Evolutionary conservation across 2,329 filamentous ascomycete genomes (phyloP), one percentile per base, ranked within the genome.

Genomic region (Lecanicillium sp.): DNA sequence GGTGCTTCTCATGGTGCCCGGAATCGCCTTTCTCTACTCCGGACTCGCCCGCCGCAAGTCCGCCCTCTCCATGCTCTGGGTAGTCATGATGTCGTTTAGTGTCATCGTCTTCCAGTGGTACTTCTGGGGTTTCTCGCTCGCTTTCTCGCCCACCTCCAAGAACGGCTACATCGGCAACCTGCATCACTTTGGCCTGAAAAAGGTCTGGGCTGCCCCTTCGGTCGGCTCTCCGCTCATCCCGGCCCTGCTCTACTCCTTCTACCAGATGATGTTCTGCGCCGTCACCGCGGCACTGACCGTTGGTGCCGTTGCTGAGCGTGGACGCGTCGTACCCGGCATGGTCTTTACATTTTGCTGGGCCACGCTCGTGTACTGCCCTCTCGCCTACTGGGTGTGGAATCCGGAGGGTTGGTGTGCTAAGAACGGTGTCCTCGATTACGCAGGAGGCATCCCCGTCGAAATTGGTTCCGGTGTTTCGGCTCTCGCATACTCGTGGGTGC

Each of bases 71-170:
- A 86, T 97, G 75, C 93, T 98, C 62, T 97, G 90, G 89, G 90
- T 91, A 12, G 90, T 86, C 71, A 94, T 98, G 87, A 91, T 86
- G 66, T 93, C 90, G 39, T 86, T 86, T 64, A 90, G 87, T 40
- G 83, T 97, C 63, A 78, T 96, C 65, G 86, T 87, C 49, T 96
- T 98, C 74, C 93, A 98, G 72, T 98, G 93, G 93, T 97, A 96
- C 63, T 96, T 98, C 68, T 97, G 93, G 91, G 93, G 93, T 30
- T 98, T 95, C 69, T 95, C 91, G 12, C 76, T 98, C 52, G 90
- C 91, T 44, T 96, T 97, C 70, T 93, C 87, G 61, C 75, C 79
- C 36, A 82, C 81, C 12, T 87, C 84, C 4, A 89, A 80, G 56
- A 96, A 87, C 70, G 86, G 87, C 45, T 97, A 87, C 71, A 97